phyloP scores from a whole-genome alignment of 2,329 filamentous ascomycete genomes.

The Exophiala phaeomuriformis region DNA sequence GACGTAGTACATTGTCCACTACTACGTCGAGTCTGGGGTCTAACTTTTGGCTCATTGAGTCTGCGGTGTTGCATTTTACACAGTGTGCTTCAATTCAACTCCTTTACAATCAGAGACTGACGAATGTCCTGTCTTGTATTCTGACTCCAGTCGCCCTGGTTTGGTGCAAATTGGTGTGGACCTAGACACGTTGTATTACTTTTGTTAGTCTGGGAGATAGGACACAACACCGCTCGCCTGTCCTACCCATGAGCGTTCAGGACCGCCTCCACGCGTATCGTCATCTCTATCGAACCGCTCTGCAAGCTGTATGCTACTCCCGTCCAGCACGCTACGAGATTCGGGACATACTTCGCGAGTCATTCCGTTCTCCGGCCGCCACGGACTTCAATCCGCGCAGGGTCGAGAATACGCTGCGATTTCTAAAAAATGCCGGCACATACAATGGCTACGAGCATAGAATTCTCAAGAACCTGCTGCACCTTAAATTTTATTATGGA shows the following conservation, averaged over 20 bases:
- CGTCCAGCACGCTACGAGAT: conserved; percentile 50
- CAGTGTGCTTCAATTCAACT: no score
- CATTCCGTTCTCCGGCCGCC: conserved; percentile 36
- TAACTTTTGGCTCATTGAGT: no score
- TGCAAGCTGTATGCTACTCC: conserved; percentile 52
- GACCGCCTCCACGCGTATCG: conserved; percentile 49
- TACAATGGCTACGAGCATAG: conserved; percentile 40
- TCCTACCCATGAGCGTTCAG: neutral
- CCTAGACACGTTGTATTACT: neutral
- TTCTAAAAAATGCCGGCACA: conserved; percentile 38
- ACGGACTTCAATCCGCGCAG: conserved; percentile 35
- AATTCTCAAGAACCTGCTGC: conserved; percentile 41
- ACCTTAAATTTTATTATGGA: conserved; percentile 40
- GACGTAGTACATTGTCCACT: no score
- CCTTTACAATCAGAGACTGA: no score
- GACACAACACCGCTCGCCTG: no score
- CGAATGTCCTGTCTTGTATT: no score
- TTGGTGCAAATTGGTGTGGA: neutral
- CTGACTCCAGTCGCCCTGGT: neutral
- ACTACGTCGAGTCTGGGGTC: no score
- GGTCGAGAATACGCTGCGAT: conserved; percentile 41
- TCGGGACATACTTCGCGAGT: conserved; percentile 38
- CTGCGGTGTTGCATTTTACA: no score
- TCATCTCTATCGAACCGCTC: conserved; percentile 47
- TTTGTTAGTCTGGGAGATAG: no score